Evolutionary conservation across 2,329 filamentous ascomycete species (phyloP).

Genomic region (Cordyceps pruinosa): DNA sequence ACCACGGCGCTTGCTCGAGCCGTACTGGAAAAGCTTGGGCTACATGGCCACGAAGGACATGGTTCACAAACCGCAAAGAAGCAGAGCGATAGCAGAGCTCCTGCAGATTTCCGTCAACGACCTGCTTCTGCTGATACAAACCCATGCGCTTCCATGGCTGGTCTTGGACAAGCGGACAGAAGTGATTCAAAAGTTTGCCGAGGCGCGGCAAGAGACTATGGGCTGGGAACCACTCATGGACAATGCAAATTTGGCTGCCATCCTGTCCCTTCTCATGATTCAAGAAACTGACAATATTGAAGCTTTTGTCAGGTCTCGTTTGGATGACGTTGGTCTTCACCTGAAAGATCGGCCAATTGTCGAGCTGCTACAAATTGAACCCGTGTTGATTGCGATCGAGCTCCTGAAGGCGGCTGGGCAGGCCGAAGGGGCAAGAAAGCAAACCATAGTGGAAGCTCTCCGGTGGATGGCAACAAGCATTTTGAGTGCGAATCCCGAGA

Average conservation of each 20-base stretch:
- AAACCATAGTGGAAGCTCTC: slow-evolving; percentile 41
- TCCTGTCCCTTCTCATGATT: slow-evolving; percentile 51
- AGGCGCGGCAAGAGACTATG: slow-evolving; percentile 65
- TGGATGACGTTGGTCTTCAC: slow-evolving; percentile 62
- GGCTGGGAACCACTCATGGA: slow-evolving; percentile 50
- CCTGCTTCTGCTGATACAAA: slow-evolving; percentile 69
- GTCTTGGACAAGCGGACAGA: slow-evolving; percentile 72
- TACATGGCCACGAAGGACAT: slow-evolving; percentile 79
- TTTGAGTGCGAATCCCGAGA: slow-evolving; percentile 32
- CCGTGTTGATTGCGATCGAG: slow-evolving; percentile 69
- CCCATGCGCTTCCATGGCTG: slow-evolving; percentile 77
- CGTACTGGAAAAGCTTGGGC: slow-evolving; percentile 83
- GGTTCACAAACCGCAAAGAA: slow-evolving; percentile 71
- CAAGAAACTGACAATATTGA: slow-evolving; percentile 54
- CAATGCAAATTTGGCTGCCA: slow-evolving; percentile 47
- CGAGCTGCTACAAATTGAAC: slow-evolving; percentile 66
- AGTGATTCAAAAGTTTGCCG: slow-evolving; percentile 72
- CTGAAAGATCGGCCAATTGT: slow-evolving; percentile 61
- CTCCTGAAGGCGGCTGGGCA: slow-evolving; percentile 75
- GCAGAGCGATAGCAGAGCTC: slow-evolving; percentile 71
- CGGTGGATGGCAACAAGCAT: slow-evolving; percentile 38
- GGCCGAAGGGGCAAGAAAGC: slow-evolving; percentile 48
- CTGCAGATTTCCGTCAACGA: slow-evolving; percentile 68
- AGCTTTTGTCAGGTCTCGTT: slow-evolving; percentile 57
- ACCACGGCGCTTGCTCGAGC: slow-evolving; percentile 65